Evolutionary conservation across 805 yeast genomes (phyloP), one percentile per base, ranked within the genome.

Genomic region (Kurtzmaniella cleridarum): DNA sequence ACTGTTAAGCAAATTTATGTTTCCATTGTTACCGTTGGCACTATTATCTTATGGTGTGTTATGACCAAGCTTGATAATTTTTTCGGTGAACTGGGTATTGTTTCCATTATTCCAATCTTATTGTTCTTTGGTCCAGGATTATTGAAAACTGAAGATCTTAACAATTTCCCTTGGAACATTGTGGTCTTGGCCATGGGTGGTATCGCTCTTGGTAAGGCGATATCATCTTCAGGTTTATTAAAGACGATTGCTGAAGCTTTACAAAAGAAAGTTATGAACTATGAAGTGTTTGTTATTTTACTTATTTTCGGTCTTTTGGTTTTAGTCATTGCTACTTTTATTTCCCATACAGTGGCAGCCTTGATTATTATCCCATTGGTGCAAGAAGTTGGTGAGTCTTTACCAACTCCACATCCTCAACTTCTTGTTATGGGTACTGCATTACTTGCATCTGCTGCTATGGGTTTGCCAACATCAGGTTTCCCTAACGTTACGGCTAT

Each of bases 151-250:
- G 71, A 66, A 14, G 79, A 73, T 44, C 64, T 73, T 42, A 73
- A 73, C 55, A 69, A 67, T 43, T 73, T 66, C 52, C 79, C 78
- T 10, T 73, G 79, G 79, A 60, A 69, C n/a, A 73, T 73, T 46
- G 75, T 73, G 13, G 61, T 72, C 36, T 64, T 73, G 47, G 78
- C 78, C 1, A 73, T 73, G 77, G 79, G 79, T 39, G 79, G 79
- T 50, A 63, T 70, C 42, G 77, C 77, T 3, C 60, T 73, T 39
- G 79, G 79, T 40, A 69, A 65, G 39, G 77, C 76, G 20, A 73
- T 73, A 12, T 58, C 71, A 0, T 70, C 76, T 0, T 71, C 76
- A 2, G 78, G 78, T 3, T 59, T 73, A 39, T 57, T 73, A 38
- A 55, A 56, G 24, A 69, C 76, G 9, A 68, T 73, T 42, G 78